Conservation (phyloP, 352 stramenopile species). For the Aphanomyces euteiches region DNA sequence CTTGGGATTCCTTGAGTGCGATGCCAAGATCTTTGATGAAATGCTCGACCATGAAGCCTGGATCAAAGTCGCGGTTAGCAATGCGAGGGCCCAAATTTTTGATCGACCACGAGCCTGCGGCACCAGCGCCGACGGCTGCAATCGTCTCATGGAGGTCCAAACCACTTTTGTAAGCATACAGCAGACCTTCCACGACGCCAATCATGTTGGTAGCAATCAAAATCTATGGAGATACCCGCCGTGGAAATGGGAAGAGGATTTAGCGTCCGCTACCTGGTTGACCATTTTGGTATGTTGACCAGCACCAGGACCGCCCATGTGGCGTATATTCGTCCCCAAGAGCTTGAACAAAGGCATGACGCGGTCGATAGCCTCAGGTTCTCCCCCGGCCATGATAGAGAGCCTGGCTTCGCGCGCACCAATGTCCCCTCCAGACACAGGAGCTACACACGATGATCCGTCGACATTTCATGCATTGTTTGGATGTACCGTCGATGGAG, state of each 20-base stretch:
- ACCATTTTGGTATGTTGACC: conserved; percentile 91
- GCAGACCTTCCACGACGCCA: conserved; percentile 79
- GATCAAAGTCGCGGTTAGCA: conserved; percentile 83
- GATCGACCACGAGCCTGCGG: conserved; percentile 86
- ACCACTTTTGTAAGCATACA: conserved; percentile 85
- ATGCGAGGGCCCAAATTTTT: conserved; percentile 87
- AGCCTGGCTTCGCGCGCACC: conserved; percentile 82
- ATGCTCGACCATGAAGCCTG: conserved; percentile 89
- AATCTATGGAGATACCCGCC: conserved; percentile 34
- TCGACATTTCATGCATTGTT: conserved; percentile 20
- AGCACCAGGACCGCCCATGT: conserved; percentile 79
- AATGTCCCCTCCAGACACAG: conserved; percentile 84
- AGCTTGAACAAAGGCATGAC: conserved; percentile 84
- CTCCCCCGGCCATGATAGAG: conserved; percentile 89
- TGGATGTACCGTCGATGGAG: conserved; percentile 49
- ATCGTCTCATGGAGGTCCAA: conserved; percentile 88
- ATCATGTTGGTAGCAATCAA: conserved; percentile 87
- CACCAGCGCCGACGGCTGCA: conserved; percentile 73
- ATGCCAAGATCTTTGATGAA: conserved; percentile 91
- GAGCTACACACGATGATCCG: conserved; percentile 34
- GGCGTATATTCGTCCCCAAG: conserved; percentile 86
- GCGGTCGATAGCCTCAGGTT: conserved; percentile 72
- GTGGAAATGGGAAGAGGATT: neutral
- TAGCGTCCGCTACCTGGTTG: conserved; percentile 59
- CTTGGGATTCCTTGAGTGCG: conserved; percentile 77